These are phyloP conservation scores for Arabidopsis hybrid DNA, from an alignment of 441 rosid species.

Conservation along the genomic window DNA sequence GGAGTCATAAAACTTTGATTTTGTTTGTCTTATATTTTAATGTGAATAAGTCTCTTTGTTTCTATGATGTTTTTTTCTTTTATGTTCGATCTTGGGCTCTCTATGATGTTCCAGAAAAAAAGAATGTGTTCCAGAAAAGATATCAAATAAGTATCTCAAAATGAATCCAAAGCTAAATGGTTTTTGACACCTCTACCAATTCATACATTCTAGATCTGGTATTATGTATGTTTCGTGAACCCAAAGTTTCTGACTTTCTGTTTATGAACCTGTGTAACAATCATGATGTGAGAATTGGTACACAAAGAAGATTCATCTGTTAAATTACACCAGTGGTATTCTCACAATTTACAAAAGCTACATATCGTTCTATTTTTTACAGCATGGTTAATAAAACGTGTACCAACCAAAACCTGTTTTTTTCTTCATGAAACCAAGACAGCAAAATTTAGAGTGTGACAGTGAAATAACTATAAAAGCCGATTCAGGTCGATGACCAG, in stretches of 20 bases:
- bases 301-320: constrained; percentile 15
- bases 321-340: constrained; percentile 23
- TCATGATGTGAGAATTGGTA: constrained; percentile 2
- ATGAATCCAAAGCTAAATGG: neutral
- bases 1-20: neutral
- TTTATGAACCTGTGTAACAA: neutral
- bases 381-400: constrained; percentile 29
- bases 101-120: too few relatives aligned
- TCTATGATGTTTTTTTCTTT: neutral
- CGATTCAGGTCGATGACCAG: constrained; percentile 11
- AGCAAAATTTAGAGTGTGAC: constrained; percentile 30
- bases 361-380: constrained; percentile 37
- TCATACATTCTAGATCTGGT: too few relatives aligned
- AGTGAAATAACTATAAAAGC: constrained; percentile 20
- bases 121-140: too few relatives aligned
- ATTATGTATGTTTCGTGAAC: neutral
- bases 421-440: constrained; percentile 25
- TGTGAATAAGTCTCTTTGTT: constrained; percentile 13
- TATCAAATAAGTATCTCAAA: too few relatives aligned
- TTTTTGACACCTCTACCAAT: neutral
- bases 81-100: too few relatives aligned
- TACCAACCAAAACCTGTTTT: constrained; percentile 28
- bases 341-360: constrained; percentile 39
- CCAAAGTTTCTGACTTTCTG: too few relatives aligned
- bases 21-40: neutral